Evolutionary conservation across 2,329 filamentous ascomycete genomes (phyloP).

Genomic region (Colletotrichum neosansevieriae): DNA sequence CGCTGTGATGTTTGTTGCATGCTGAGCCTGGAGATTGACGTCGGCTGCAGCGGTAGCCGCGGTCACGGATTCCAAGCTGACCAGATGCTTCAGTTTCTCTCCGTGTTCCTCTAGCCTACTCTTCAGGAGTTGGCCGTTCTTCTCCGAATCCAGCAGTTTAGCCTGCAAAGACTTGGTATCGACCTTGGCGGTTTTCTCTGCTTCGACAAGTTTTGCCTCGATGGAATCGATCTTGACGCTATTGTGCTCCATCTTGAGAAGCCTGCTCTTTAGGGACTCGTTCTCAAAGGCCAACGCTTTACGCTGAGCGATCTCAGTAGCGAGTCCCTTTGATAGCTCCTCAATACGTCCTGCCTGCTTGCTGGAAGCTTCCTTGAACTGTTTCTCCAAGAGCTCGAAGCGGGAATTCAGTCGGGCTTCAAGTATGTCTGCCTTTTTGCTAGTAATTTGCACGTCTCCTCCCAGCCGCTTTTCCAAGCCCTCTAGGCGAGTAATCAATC

Average conservation of each 20-base stretch:
- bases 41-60: background rate
- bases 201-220: too few relatives aligned
- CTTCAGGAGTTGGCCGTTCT: background rate
- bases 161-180: too few relatives aligned
- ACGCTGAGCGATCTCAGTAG: slow-evolving; percentile 9
- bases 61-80: background rate
- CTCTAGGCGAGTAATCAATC: slow-evolving; percentile 21
- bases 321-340: slow-evolving; percentile 12
- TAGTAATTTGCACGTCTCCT: background rate
- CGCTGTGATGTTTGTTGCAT: background rate
- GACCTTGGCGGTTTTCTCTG: too few relatives aligned
- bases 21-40: background rate
- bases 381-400: slow-evolving; percentile 19
- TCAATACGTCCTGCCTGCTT: slow-evolving; percentile 38
- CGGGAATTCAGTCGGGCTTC: background rate
- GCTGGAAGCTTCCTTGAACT: slow-evolving; percentile 29
- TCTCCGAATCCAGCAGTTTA: background rate
- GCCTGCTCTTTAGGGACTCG: slow-evolving; percentile 19
- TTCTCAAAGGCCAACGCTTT: slow-evolving; percentile 23
- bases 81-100: slow-evolving; percentile 7
- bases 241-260: slow-evolving; percentile 11
- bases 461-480: too few relatives aligned
- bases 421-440: background rate
- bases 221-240: background rate
- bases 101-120: slow-evolving; percentile 11